Evolutionary conservation across 2,329 filamentous ascomycete species (phyloP), one percentile per base, ranked within the genome.

Genomic region (Aspergillus sp.): DNA sequence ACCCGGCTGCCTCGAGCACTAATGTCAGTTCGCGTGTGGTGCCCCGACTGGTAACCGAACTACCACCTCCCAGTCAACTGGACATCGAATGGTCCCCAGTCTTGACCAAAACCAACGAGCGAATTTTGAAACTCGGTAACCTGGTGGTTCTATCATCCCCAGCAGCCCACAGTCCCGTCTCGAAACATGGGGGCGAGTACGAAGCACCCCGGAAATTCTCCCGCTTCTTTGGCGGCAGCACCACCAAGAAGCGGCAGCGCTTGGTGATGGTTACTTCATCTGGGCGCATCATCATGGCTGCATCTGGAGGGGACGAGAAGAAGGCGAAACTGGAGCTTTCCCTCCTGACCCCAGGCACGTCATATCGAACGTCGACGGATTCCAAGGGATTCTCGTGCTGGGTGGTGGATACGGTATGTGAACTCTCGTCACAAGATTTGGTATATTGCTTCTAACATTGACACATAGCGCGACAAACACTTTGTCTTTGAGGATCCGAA

Each of bases 31-130:
- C 81, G 25, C 82, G 92, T 58, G 84, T 86, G 9, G 90, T 92
- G 32, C 85, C 91, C 2, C 84, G 92, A 63, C 88, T 97, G 62
- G 96, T 99, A 62, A 98, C 95, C 1, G 95, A 99, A 75, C 83
- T 99, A 9, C 92, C 95, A 15, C 94, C 95, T n/a, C 95, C 95
- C 0, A 97, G 91, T 54, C 95, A 98, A 75, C 82, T 99, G 25
- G 95, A 99, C 72, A 96, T 99, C 59, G 95, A 99, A 77, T 99
- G 95, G 95, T 97, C 94, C 0, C 95, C 95, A 0, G 93, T 99
- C 4, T 81, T 99, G 58, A 97, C 91, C 9, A 88, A 89, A 70
- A 89, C 87, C 61, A 97, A 98, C 71, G 95, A 99, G 77, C 87
- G 95, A 38, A 99, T 99, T 67, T 77, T 99, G 64, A 97, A 96